Percentiles rank a stretch among this genome's conserved stretches.
phyloP scores from a whole-genome alignment of 768 basidiomycete genomes.

The Leucosporidium yakuticum region DNA sequence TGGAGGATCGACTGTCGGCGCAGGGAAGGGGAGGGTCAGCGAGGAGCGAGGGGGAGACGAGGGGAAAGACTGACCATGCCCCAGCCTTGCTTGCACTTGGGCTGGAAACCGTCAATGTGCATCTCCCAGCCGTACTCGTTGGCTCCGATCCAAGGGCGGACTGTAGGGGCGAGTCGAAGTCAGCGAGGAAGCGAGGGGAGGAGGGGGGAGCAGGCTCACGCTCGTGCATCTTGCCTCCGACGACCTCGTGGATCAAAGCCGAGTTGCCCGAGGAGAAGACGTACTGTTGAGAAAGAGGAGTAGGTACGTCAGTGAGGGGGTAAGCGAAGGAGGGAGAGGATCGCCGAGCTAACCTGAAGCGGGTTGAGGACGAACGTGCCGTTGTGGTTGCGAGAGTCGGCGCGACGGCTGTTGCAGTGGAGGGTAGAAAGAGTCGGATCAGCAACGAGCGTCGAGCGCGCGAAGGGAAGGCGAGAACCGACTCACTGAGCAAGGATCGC shows the following conservation, averaged over 20 bases:
- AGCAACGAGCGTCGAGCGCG: background rate
- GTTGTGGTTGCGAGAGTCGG: slow-evolving; percentile 9
- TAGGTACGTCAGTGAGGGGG: no score
- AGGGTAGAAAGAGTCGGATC: no score
- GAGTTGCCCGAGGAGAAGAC: slow-evolving; percentile 20
- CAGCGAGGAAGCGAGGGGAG: no score
- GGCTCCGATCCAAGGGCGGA: no score
- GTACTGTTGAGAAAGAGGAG: background rate
- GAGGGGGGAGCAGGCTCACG: background rate
- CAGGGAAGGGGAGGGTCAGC: background rate
- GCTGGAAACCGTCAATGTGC: no score
- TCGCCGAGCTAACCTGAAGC: background rate
- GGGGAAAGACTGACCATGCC: no score
- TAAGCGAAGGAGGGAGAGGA: background rate
- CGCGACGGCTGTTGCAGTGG: slow-evolving; percentile 21
- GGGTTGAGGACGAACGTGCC: slow-evolving; percentile 10
- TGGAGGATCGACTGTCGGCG: slow-evolving; percentile 21
- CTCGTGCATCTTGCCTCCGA: slow-evolving; percentile 8
- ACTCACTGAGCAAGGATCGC: no score
- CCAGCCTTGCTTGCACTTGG: no score
- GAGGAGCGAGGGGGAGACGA: no score
- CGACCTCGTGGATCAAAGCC: background rate
- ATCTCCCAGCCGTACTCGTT: no score
- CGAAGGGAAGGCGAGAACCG: no score
- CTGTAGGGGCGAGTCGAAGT: no score